phyloP scores from a whole-genome alignment of 768 basidiomycete species.

The Termitomyces sp. region DNA sequence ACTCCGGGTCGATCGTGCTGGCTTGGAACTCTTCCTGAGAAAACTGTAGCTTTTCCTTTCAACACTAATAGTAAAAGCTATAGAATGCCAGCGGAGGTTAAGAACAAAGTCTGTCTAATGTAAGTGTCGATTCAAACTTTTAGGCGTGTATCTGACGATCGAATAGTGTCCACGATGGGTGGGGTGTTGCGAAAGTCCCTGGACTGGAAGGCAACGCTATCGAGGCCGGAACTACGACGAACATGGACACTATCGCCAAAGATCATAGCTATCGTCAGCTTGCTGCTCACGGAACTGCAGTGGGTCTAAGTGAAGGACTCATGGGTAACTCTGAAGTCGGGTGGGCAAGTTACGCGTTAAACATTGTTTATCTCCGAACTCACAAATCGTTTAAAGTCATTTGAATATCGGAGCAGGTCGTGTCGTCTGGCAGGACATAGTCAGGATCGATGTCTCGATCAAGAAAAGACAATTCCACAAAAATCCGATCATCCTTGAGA shows the following conservation, averaged over 20 bases:
- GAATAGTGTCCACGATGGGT: constrained; percentile 91
- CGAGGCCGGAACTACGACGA: constrained; percentile 74
- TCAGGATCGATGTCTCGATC: constrained; percentile 89
- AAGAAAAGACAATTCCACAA: constrained; percentile 87
- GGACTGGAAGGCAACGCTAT: constrained; percentile 88
- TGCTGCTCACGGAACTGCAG: constrained; percentile 85
- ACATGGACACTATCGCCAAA: constrained; percentile 87
- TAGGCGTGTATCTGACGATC: not conserved
- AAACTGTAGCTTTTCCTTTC: not conserved
- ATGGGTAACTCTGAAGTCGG: constrained; percentile 99
- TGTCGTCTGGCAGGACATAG: constrained; percentile 97
- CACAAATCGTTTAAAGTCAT: constrained; percentile 49
- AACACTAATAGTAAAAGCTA: not conserved
- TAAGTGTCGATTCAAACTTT: constrained; percentile 30
- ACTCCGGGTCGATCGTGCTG: not conserved
- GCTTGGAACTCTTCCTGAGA: not conserved
- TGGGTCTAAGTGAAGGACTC: constrained; percentile 87
- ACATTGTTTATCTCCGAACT: not conserved
- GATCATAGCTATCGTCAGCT: constrained; percentile 71
- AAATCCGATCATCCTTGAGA: constrained; percentile 65
- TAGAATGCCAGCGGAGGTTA: constrained; percentile 39
- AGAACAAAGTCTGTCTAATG: constrained; percentile 93
- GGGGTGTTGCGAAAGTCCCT: constrained; percentile 72
- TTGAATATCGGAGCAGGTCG: constrained; percentile 94
- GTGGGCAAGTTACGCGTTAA: constrained; percentile 40